Evolutionary conservation across 768 basidiomycete genomes (phyloP).

Genomic region (Lactarius sanguifluus): DNA sequence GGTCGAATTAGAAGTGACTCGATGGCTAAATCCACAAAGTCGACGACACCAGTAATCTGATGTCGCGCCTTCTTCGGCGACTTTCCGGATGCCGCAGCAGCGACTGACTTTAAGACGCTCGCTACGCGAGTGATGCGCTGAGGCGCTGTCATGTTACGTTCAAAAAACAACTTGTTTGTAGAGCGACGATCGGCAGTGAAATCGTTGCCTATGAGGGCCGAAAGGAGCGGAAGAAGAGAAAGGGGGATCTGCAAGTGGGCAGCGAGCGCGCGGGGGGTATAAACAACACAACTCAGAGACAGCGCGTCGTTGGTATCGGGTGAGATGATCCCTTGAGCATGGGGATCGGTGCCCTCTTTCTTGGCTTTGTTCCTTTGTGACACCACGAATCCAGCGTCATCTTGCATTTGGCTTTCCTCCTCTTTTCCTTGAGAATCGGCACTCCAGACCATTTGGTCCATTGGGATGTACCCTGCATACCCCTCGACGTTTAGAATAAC

Average conservation of each 20-base stretch:
- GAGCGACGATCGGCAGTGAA: constrained; percentile 49
- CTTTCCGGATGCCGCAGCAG: constrained; percentile 45
- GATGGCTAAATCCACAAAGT: constrained; percentile 71
- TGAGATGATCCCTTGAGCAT: constrained; percentile 48
- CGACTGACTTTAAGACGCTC: constrained; percentile 51
- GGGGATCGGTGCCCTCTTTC: constrained; percentile 38
- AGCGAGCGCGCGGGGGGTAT: constrained; percentile 62
- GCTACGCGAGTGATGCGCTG: constrained; percentile 72
- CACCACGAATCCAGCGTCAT: constrained; percentile 57
- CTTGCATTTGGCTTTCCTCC: constrained; percentile 35
- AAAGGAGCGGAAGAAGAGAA: constrained; percentile 72
- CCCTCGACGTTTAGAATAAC: constrained; percentile 73
- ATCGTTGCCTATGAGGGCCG: constrained; percentile 80
- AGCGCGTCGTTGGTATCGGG: constrained; percentile 44
- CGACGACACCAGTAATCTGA: constrained; percentile 67
- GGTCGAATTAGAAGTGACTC: constrained; percentile 55
- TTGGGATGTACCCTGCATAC: constrained; percentile 74
- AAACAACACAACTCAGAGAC: constrained; percentile 55
- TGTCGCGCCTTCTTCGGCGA: constrained; percentile 48
- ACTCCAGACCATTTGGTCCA: constrained; percentile 74
- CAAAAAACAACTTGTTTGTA: constrained; percentile 66
- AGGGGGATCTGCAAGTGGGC: constrained; percentile 64
- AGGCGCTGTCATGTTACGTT: constrained; percentile 50
- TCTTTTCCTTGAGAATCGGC: constrained; percentile 35
- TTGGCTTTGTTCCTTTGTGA: constrained; percentile 55